Conservation (phyloP, 495 filamentous ascomycete species). For the Cryomyces minteri region DNA sequence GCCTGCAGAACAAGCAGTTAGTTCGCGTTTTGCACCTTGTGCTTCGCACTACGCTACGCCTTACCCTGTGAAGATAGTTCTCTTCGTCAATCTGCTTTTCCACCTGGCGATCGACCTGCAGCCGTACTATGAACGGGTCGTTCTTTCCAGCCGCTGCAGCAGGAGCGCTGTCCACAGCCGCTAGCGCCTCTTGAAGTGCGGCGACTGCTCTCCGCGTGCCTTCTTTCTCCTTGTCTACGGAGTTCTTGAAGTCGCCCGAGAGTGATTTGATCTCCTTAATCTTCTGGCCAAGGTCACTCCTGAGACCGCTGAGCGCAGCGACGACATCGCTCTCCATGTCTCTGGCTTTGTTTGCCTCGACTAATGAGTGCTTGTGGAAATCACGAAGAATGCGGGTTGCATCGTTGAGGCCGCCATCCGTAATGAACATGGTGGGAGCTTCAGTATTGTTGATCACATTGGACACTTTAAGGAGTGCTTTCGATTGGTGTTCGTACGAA, state of each 20-base stretch:
- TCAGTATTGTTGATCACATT: constrained; percentile 68
- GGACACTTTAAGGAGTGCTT: constrained; percentile 64
- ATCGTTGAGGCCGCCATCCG: constrained; percentile 68
- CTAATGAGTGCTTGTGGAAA: constrained; percentile 66
- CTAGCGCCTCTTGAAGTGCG: constrained; percentile 61
- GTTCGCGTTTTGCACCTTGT: not conserved
- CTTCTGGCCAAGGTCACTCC: constrained; percentile 82
- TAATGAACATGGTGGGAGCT: constrained; percentile 50
- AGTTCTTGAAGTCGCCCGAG: constrained; percentile 86
- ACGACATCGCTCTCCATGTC: constrained; percentile 88
- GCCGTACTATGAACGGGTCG: constrained; percentile 73
- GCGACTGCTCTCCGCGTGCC: constrained; percentile 50
- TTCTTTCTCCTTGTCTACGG: constrained; percentile 65
- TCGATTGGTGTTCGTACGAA: constrained; percentile 74
- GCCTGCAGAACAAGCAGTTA: constrained; percentile 34
- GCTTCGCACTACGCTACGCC: constrained; percentile 3
- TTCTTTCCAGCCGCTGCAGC: constrained; percentile 60
- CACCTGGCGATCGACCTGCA: constrained; percentile 73
- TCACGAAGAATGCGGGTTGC: constrained; percentile 61
- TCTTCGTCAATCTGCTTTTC: constrained; percentile 91
- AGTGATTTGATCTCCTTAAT: constrained; percentile 94
- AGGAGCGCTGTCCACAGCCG: constrained; percentile 57
- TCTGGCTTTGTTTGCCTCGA: constrained; percentile 70
- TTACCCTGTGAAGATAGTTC: constrained; percentile 85
- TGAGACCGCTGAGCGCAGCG: constrained; percentile 61